Base-by-base conservation (phyloP, 2,329 filamentous ascomycete species). In the Xylariaceae sp. region DNA sequence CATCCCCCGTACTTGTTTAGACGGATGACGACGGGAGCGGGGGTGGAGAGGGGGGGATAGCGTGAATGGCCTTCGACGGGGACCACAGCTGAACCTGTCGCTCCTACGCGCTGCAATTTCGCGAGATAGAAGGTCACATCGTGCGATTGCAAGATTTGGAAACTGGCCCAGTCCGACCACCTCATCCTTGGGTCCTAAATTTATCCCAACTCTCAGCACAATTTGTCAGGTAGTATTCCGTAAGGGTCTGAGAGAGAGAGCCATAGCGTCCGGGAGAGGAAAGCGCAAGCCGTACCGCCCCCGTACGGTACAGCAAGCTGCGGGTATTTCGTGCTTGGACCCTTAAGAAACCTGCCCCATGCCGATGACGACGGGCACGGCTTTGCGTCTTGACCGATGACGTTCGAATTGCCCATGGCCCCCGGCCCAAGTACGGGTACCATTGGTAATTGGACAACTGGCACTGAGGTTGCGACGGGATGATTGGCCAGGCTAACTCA, bases 291-390 rank as follows among this genome's bases (percentile, higher is more conserved):
- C 9, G 9, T 9, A 41, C 37, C 37, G 37, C 37, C 8, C 8
- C 37, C 8, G 37, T 10, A 13, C 37, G 37, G 8, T 41, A 30
- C 23, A 30, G 23, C 23, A 30, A 30, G 23, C 23, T 41, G 37
- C 37, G 37, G 37, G 37, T 13, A 41, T 41, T 41, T 9, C 37
- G 37, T 50, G 48, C 48, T 18, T 18, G 11, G 17, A 10, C n/a
- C n/a, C 18, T 30, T 13, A 11, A 51, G 48, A 50, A 34, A 8
- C 15, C 17, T 37, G 7, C 10, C 49, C 17, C 13, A 34, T 64
- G 63, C 55, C 62, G 61, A 59, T 60, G 64, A 68, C 67, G 65
- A 69, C 66, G 67, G 67, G 23, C 67, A 68, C 66, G 60, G 51
- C 35, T 23, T 60, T 61, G 60, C 53, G 52, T 57, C 53, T 52